Conservation (phyloP, 345 rosid species). For the Dipteronia dyeriana region DNA sequence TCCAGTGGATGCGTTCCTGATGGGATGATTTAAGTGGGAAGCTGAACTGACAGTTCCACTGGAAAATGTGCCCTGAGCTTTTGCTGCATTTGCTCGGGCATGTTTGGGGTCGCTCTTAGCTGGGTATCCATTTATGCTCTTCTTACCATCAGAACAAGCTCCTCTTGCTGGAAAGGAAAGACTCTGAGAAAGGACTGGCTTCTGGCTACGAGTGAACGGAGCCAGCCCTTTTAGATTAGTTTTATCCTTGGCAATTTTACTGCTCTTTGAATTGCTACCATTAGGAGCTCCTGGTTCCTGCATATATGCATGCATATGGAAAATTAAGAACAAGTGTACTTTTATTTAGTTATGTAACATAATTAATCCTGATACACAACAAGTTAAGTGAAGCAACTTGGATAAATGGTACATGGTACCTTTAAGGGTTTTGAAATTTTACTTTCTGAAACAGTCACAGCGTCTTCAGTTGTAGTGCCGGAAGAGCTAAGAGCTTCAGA, state of each 20-base stretch:
- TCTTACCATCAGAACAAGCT: constrained; percentile 43
- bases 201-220: constrained; percentile 45
- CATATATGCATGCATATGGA: not conserved
- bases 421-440: constrained; percentile 44
- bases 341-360: not conserved
- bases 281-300: constrained; percentile 40
- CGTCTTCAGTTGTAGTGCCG: constrained; percentile 26
- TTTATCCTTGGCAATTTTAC: constrained; percentile 52
- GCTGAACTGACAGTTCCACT: constrained; percentile 34
- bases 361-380: constrained; percentile 15
- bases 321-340: not conserved
- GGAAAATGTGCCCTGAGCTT: constrained; percentile 24
- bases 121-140: constrained; percentile 55
- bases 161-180: constrained; percentile 68
- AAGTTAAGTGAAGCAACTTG: constrained; percentile 16
- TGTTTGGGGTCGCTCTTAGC: constrained; percentile 42
- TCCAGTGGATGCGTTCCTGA: constrained; percentile 30
- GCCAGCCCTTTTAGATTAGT: constrained; percentile 44
- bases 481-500: constrained; percentile 33
- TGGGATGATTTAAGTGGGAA: constrained; percentile 29
- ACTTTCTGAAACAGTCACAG: constrained; percentile 35
- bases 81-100: constrained; percentile 29
- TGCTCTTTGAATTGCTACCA: constrained; percentile 37
- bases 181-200: constrained; percentile 61
- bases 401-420: constrained; percentile 41